phyloP scores from a whole-genome alignment of 106 monocot genomes.

The Dendrobium nobile region DNA sequence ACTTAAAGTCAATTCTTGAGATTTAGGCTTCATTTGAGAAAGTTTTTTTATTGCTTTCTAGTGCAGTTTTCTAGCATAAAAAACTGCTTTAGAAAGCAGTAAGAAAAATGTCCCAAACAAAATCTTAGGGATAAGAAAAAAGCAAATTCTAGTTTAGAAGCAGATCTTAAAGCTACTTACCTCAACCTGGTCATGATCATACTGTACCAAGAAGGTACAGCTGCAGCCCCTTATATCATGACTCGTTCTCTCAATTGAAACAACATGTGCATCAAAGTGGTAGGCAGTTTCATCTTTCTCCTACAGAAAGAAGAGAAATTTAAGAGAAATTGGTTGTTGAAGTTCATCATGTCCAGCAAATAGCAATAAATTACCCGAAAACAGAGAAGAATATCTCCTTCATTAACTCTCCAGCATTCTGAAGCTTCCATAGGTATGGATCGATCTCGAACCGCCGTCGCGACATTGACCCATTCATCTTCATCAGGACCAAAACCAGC shows the following conservation, averaged over 20 bases:
- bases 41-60: too few species aligned
- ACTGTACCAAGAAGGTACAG: constrained; percentile 36
- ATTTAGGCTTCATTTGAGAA: too few species aligned
- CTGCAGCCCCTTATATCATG: constrained; percentile 55
- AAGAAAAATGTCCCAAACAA: too few species aligned
- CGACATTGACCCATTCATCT: constrained; percentile 79
- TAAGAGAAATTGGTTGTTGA: not conserved
- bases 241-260: constrained; percentile 30
- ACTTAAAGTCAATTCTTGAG: not conserved
- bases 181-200: constrained; percentile 37
- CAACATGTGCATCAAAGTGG: constrained; percentile 40
- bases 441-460: constrained; percentile 45
- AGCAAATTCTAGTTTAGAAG: not conserved
- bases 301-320: constrained; percentile 12
- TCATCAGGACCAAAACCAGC: constrained; percentile 59
- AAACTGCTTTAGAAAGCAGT: too few species aligned
- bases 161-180: constrained; percentile 5
- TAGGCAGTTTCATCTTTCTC: constrained; percentile 28
- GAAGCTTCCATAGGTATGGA: constrained; percentile 66
- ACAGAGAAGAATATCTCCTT: constrained; percentile 72
- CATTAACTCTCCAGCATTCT: constrained; percentile 50
- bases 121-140: not conserved
- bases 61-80: too few species aligned
- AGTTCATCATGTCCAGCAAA: not conserved
- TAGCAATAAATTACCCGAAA: constrained; percentile 37